Evolutionary conservation across 192 early-diverging fungal genomes (phyloP).

Genomic region (Spinellus fusiger): DNA sequence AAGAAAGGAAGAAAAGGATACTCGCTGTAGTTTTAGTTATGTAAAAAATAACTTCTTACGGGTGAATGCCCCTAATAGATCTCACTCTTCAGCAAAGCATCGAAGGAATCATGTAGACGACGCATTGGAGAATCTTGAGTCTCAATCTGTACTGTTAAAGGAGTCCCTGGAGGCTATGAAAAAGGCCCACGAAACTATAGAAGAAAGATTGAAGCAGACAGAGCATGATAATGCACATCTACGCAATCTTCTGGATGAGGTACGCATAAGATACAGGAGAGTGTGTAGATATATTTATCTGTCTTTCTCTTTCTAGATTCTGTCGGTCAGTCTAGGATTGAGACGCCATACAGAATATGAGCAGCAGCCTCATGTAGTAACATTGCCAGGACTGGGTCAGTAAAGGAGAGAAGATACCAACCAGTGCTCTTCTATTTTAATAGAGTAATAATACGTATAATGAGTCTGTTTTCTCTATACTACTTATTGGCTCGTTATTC

Average conservation of each 20-base stretch:
- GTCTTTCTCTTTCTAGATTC: conserved; percentile 15
- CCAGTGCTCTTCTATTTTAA: no score
- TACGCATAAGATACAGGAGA: neutral
- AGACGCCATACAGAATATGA: conserved; percentile 40
- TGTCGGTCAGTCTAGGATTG: conserved; percentile 41
- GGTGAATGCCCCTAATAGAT: conserved; percentile 18
- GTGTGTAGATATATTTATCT: neutral
- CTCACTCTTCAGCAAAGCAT: conserved; percentile 40
- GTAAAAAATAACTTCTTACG: neutral
- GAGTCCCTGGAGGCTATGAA: conserved; percentile 35
- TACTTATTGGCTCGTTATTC: no score
- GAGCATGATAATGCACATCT: conserved; percentile 37
- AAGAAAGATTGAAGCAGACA: conserved; percentile 31
- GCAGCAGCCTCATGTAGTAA: conserved; percentile 16
- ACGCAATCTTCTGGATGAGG: conserved; percentile 40
- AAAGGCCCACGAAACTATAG: conserved; percentile 11
- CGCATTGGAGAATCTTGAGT: conserved; percentile 50
- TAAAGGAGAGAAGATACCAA: no score
- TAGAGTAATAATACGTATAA: no score
- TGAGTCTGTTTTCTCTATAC: no score
- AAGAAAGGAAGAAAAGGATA: neutral
- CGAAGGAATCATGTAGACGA: conserved; percentile 44
- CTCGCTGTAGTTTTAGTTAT: neutral
- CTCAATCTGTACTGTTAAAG: conserved; percentile 27
- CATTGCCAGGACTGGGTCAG: conserved; percentile 16